Percentiles rank a stretch among this genome's conserved stretches.
These are phyloP conservation scores for Kodamaea suecica DNA, from an alignment of 1,139 yeast species.

Conservation along the genomic window DNA sequence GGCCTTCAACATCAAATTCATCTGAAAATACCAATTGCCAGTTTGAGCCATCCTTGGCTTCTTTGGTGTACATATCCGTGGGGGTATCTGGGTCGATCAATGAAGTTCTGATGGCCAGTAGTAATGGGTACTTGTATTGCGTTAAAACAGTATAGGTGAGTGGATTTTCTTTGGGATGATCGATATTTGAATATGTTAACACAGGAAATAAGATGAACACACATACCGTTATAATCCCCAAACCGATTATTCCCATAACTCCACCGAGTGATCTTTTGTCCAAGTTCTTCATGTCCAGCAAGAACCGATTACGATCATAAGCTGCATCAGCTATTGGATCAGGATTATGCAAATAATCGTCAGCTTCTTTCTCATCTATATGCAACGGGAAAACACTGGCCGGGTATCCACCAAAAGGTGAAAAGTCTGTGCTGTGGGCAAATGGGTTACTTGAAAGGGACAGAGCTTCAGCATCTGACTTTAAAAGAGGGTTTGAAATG, in stretches of 20 bases:
- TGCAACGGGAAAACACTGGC: constrained; percentile 29
- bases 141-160: constrained; percentile 23
- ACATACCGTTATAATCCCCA: constrained; percentile 19
- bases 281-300: constrained; percentile 24
- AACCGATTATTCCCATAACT: constrained; percentile 18
- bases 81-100: constrained; percentile 32
- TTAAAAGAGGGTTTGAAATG: constrained; percentile 10
- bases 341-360: constrained; percentile 31
- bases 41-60: constrained; percentile 19
- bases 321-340: constrained; percentile 31
- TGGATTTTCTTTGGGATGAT: constrained; percentile 14
- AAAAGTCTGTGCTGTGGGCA: constrained; percentile 16
- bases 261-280: constrained; percentile 26
- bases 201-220: constrained; percentile 28
- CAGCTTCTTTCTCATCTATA: constrained; percentile 30
- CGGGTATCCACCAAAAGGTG: constrained; percentile 34
- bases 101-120: constrained; percentile 23
- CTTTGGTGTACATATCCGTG: constrained; percentile 13
- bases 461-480: constrained; percentile 14
- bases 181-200: constrained; percentile 26
- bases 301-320: constrained; percentile 26
- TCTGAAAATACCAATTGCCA: constrained; percentile 29
- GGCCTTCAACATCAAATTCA: constrained; percentile 29
- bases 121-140: constrained; percentile 22
- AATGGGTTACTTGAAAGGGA: constrained; percentile 15